These are phyloP conservation scores for Acanthamoeba healyi DNA, from an alignment of 208 protist species.

Conservation along the genomic window DNA sequence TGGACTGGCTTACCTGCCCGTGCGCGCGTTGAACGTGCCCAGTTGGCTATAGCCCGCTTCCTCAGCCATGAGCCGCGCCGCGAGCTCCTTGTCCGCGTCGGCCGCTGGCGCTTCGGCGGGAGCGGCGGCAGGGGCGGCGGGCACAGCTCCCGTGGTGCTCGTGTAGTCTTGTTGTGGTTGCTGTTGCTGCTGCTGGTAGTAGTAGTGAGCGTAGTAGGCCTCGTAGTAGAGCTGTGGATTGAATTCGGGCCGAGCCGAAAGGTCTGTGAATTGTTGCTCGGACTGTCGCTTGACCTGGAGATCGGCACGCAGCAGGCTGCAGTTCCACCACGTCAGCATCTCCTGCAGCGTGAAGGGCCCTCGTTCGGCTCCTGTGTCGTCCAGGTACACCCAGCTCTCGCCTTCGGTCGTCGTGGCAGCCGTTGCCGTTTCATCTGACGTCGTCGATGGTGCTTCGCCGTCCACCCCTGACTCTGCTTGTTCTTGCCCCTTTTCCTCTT, in stretches of 20 bases:
- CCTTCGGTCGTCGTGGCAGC: neutral
- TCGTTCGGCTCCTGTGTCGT: neutral
- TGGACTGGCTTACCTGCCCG: no score
- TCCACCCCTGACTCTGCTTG: neutral
- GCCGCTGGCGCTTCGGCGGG: no score
- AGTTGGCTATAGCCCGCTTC: neutral
- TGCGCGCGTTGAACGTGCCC: neutral
- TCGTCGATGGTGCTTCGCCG: neutral
- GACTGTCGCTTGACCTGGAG: conserved; percentile 19
- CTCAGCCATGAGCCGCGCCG: no score
- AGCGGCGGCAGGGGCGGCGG: no score
- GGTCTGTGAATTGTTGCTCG: conserved; percentile 23
- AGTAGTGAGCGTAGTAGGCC: conserved; percentile 10
- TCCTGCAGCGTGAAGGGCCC: conserved; percentile 57
- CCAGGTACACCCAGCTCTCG: conserved; percentile 62
- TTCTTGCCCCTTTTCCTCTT: no score
- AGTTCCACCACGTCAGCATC: conserved; percentile 63
- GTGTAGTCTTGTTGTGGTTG: conserved; percentile 66
- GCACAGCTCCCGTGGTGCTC: neutral
- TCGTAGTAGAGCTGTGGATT: conserved; percentile 54
- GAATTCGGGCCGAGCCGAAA: conserved; percentile 34
- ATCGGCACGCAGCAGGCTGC: conserved; percentile 20
- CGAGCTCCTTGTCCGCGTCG: no score
- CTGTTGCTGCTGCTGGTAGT: conserved; percentile 1
- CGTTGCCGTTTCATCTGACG: neutral